Base-by-base conservation (phyloP, 2,329 filamentous ascomycete genomes). In the Verruconis gallopava region DNA sequence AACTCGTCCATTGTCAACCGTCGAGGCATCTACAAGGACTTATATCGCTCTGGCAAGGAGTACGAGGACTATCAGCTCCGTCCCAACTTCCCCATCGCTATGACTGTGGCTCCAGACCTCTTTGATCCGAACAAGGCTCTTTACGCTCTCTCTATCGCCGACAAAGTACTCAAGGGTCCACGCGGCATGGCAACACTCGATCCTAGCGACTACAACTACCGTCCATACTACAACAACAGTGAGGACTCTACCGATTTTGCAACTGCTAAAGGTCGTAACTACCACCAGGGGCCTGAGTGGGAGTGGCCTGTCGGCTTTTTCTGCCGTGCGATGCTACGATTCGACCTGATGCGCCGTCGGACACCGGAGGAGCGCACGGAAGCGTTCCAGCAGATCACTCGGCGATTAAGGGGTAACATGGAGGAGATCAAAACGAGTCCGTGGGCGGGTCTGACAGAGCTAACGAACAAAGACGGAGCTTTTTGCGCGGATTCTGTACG, bases 201-300 rank as follows among this genome's bases (percentile, higher is more conserved):
- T 54, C 91, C 91, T 0, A 73, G 72, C 2, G 93, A 98, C 57
- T 69, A 86, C 43, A 94, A 98, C 64, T 98, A 98, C 64, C 77
- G 84, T 3, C 88, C 88, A 0, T 85, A 91, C 66, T 98, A 98
- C 66, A 78, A 81, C 68, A 98, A 98, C 65, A 83, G 81, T 50
- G 89, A 96, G 55, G 91, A 98, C 62, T 89, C 81, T 46, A 77
- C 75, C 11, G 84, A 96, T 60, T 96, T 95, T 55, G 75, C 84
- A 9, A 96, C 89, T 0, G 78, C 82, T 51, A 96, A 96, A 63
- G 91, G 91, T 38, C 74, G 91, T 44, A 98, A 96, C 63, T 98
- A 98, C 64, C 91, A 98, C 61, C 89, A 96, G 60, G 91, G 91
- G 3, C 93, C 91, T 0, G 91, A 98, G 60, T 98, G 91, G 91